Conservation (phyloP, 176 grass and related monocot species). For the Puya raimondii region DNA sequence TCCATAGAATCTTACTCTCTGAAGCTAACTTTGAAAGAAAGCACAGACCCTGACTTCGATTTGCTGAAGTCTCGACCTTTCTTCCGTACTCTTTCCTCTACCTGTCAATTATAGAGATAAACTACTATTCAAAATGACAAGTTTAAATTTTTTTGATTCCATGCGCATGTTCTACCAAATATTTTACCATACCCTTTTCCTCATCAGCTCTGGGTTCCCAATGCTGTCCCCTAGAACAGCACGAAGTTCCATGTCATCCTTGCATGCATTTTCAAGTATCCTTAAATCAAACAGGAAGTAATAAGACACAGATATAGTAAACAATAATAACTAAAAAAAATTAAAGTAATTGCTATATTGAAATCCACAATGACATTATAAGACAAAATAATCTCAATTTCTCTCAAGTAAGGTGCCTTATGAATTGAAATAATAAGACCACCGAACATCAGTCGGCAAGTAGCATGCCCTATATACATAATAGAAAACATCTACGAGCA, state of each 20-base stretch:
- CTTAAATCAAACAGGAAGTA: slow-evolving; percentile 24
- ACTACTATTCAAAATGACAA: not conserved
- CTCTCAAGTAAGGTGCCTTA: too few species aligned
- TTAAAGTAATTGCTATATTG: not conserved
- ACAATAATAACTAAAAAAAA: not conserved
- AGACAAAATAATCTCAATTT: too few species aligned
- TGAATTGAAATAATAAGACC: too few species aligned
- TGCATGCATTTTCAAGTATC: slow-evolving; percentile 90
- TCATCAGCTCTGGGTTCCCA: slow-evolving; percentile 89
- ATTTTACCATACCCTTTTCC: slow-evolving; percentile 48
- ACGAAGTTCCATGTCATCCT: slow-evolving; percentile 63
- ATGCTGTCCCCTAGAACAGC: slow-evolving; percentile 87
- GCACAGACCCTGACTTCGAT: slow-evolving; percentile 63
- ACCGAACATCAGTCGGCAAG: too few species aligned
- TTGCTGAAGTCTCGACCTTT: slow-evolving; percentile 71
- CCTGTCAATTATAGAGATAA: slow-evolving; percentile 27
- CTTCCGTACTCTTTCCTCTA: slow-evolving; percentile 66
- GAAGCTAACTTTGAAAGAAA: slow-evolving; percentile 87
- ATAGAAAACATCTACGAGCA: too few species aligned
- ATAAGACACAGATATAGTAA: not conserved
- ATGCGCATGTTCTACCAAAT: not conserved
- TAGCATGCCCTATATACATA: too few species aligned
- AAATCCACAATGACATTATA: not conserved
- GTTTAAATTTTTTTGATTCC: not conserved
- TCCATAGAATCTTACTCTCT: slow-evolving; percentile 49